A percentile compares a stretch with the other conserved stretches of the same genome.
These are phyloP conservation scores for Trapa bicornis DNA, from an alignment of 345 rosid species.

Conservation along the genomic window DNA sequence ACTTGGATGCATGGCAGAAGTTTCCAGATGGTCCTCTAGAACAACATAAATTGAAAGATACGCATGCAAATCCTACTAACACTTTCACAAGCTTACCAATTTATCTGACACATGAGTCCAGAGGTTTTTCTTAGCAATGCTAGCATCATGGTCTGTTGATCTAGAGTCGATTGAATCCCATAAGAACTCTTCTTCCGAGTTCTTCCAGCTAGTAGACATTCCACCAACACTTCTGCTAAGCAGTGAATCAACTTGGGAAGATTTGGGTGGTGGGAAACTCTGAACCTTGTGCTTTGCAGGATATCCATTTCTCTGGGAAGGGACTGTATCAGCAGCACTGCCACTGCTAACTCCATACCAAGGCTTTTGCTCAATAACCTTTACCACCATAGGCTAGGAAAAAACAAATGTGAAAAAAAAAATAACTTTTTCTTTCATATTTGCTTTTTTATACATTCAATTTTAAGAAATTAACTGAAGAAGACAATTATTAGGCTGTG, in stretches of 20 bases:
- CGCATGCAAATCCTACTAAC: background rate
- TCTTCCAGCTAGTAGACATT: slow-evolving; percentile 61
- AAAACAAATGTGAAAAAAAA: background rate
- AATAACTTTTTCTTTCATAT: background rate
- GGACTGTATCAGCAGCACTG: slow-evolving; percentile 34
- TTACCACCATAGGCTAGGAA: slow-evolving; percentile 17
- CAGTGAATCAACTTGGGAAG: slow-evolving; percentile 28
- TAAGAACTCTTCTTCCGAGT: slow-evolving; percentile 91
- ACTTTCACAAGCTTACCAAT: slow-evolving; percentile 35
- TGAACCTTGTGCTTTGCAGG: slow-evolving; percentile 38
- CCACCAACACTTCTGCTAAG: slow-evolving; percentile 29
- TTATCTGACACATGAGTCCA: slow-evolving; percentile 50
- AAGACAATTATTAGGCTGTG: slow-evolving; percentile 1
- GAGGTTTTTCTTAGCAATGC: slow-evolving; percentile 34
- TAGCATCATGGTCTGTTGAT: slow-evolving; percentile 43
- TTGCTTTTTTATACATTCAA: slow-evolving; percentile 15
- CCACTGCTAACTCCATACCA: slow-evolving; percentile 40
- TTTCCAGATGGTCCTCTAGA: background rate
- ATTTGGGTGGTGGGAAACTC: slow-evolving; percentile 34
- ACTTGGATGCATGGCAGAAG: background rate
- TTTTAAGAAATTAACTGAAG: slow-evolving; percentile 8
- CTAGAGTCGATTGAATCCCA: slow-evolving; percentile 80
- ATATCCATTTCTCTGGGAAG: slow-evolving; percentile 57
- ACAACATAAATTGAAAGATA: background rate
- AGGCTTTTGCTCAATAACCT: slow-evolving; percentile 44